Base-by-base conservation (phyloP, 164 flowering plant genomes). In the Sextonia rubra region DNA sequence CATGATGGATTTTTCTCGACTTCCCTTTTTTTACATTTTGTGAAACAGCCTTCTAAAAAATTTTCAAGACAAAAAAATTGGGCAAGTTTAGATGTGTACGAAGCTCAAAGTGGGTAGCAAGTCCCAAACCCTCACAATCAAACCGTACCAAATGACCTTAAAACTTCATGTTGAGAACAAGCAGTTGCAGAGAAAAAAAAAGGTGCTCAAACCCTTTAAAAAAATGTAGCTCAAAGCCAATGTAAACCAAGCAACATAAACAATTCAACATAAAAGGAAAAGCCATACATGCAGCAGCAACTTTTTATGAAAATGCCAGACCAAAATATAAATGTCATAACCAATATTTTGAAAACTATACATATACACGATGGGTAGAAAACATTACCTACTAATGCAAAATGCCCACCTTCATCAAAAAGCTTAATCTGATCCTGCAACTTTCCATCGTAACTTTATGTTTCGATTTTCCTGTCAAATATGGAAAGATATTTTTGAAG, bases 401-500 rank as follows among this genome's bases (percentile, higher is more conserved):
- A 66, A 47, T 11, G 49, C 47, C 47, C 23, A 23, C 12, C 1
- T 66, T 37, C 69, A 74, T 71, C 49, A 32, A 69, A 69, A 37
- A 49, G 25, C 52, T 63, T 82, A 86, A 56, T 84, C 85, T 75
- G 85, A 72, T 64, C 91, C 89, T 22, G 94, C 87, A 77, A 81
- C 79, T 82, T 80, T 85, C 80, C 74, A 70, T 78, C 91, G 85
- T 71, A 94, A 77, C 80, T 82, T 85, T 77, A 80, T 81, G 76
- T 88, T 90, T 23, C 76, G 80, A 58, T 78, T 85, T 77, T 94
- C 98, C 98, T 92, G 89, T 61, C 71, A 77, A 71, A 70, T 25
- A 11, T 1, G n/a, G 12, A 64, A 29, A 29, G 18, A n/a, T 3
- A 64, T 37, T 37, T 37, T 37, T 37, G 44, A 37, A 9, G 44